These are phyloP conservation scores for Cerioporus squamosus DNA, from an alignment of 1,284 basidiomycete species.

Conservation along the genomic window DNA sequence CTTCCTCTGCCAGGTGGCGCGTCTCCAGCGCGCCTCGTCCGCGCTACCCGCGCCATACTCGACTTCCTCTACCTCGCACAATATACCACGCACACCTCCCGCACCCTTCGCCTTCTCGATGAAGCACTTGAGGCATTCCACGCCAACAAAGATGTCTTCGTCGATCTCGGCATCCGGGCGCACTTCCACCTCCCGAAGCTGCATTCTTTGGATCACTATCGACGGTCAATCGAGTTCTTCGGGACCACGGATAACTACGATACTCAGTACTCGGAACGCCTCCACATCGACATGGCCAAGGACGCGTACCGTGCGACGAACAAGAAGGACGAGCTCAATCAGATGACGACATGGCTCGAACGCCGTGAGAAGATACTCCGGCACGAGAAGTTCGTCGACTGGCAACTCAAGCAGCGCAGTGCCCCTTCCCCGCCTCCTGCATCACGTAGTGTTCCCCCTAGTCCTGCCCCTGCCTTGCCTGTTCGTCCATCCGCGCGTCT, in stretches of 20 bases:
- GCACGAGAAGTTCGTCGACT: not conserved
- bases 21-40: not conserved
- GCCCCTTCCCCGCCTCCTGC: too few relatives aligned
- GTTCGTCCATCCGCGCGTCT: too few relatives aligned
- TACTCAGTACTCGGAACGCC: slow-evolving; percentile 35
- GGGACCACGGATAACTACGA: slow-evolving; percentile 38
- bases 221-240: slow-evolving; percentile 26
- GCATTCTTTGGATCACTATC: slow-evolving; percentile 34
- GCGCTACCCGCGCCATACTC: slow-evolving; percentile 7
- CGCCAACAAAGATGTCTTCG: slow-evolving; percentile 31
- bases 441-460: too few relatives aligned
- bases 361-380: slow-evolving; percentile 31
- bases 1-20: not conserved
- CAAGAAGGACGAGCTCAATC: slow-evolving; percentile 32
- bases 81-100: slow-evolving; percentile 23
- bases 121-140: slow-evolving; percentile 32
- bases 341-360: slow-evolving; percentile 41
- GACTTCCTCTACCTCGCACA: slow-evolving; percentile 29
- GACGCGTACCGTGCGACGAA: slow-evolving; percentile 37
- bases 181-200: slow-evolving; percentile 39
- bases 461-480: too few relatives aligned
- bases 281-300: slow-evolving; percentile 40
- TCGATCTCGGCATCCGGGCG: slow-evolving; percentile 19
- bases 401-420: not conserved
- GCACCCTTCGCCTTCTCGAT: slow-evolving; percentile 24